These are phyloP conservation scores for Ulota crispa DNA, from an alignment of 225 moss, liverwort and hornwort genomes.

Conservation along the genomic window DNA sequence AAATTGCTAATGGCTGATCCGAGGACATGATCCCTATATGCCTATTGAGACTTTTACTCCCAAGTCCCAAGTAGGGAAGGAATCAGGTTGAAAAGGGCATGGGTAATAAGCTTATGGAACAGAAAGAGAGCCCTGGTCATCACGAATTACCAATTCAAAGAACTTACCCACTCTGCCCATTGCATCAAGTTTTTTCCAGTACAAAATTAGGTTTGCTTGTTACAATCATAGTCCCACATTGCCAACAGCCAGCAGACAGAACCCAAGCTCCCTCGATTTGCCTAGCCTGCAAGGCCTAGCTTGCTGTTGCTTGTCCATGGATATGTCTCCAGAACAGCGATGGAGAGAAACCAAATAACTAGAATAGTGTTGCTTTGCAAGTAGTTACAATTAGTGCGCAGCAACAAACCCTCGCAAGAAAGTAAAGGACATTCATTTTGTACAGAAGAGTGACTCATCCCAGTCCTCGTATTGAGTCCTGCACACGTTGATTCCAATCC, in stretches of 20 bases:
- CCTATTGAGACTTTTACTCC: too few species aligned
- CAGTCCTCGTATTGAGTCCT: background rate
- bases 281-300: background rate
- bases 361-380: background rate
- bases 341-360: background rate
- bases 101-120: background rate
- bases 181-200: background rate
- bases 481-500: background rate
- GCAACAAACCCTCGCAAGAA: background rate
- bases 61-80: too few species aligned
- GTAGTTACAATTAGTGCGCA: background rate
- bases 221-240: background rate
- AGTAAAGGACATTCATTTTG: background rate
- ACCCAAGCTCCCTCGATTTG: background rate
- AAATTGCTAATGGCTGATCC: too few species aligned
- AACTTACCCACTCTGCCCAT: background rate
- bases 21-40: too few species aligned
- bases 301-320: background rate
- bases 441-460: background rate
- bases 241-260: background rate
- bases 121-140: background rate
- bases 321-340: background rate
- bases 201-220: background rate
- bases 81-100: background rate
- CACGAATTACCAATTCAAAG: background rate